Percentiles rank a stretch among this genome's conserved stretches.
Evolutionary conservation across 352 stramenopile species (phyloP).

Genomic region (Halophytophthora batemanensis): DNA sequence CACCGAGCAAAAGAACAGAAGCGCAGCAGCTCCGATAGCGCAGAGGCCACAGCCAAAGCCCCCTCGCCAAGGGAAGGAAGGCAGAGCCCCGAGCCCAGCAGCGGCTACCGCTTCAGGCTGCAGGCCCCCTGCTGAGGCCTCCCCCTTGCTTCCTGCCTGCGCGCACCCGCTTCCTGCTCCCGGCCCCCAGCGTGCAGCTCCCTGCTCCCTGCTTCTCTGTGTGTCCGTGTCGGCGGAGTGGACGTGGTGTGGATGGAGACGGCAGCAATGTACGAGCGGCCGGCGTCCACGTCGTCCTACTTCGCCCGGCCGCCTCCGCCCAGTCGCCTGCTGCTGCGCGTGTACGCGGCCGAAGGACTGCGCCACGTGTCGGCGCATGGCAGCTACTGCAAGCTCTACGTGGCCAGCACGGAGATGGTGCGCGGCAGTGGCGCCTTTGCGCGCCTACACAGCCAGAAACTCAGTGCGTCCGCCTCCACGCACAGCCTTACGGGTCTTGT

Average conservation of each 20-base stretch:
- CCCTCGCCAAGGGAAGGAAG: too few species aligned
- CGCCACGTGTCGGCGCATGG: conserved; percentile 65
- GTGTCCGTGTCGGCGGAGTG: conserved; percentile 4
- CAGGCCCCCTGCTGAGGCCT: too few species aligned
- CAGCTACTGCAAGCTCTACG: conserved; percentile 71
- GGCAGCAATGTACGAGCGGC: conserved; percentile 23
- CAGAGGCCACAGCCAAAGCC: too few species aligned
- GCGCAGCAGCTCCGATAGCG: too few species aligned
- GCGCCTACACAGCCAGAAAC: conserved; percentile 28
- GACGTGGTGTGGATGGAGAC: conserved; percentile 17
- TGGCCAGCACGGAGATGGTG: conserved; percentile 52
- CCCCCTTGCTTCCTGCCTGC: too few species aligned
- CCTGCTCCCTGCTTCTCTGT: background rate
- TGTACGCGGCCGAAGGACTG: conserved; percentile 59
- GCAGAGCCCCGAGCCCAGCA: too few species aligned
- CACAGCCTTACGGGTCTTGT: conserved; percentile 26
- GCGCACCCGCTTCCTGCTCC: too few species aligned
- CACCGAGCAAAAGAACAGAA: too few species aligned
- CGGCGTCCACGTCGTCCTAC: conserved; percentile 35
- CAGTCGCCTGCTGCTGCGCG: conserved; percentile 55
- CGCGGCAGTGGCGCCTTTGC: conserved; percentile 35
- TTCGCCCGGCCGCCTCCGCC: conserved; percentile 17
- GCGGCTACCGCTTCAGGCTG: too few species aligned
- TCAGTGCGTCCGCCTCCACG: conserved; percentile 19
- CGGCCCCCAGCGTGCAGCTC: too few species aligned